phyloP scores from a whole-genome alignment of 2,329 filamentous ascomycete genomes.

The Lojkania enalia region DNA sequence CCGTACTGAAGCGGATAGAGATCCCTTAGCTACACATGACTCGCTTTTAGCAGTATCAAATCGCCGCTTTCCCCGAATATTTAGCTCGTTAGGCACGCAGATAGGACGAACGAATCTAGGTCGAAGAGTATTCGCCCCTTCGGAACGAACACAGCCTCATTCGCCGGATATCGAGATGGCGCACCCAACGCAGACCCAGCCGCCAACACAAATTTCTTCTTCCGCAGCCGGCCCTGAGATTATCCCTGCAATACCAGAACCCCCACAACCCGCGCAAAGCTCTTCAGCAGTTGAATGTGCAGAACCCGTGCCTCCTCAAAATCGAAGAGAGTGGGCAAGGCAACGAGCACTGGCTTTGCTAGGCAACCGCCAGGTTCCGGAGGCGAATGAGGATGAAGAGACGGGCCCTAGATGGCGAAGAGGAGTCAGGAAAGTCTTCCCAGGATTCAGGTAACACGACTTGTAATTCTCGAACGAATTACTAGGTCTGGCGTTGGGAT shows the following conservation, averaged over 20 bases:
- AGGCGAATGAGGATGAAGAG: slow-evolving; percentile 29
- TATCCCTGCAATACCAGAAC: neutral
- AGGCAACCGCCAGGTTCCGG: slow-evolving; percentile 33
- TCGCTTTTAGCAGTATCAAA: too few relatives aligned
- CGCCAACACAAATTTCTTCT: neutral
- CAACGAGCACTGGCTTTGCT: slow-evolving; percentile 51
- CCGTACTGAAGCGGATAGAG: slow-evolving; percentile 32
- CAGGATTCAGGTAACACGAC: slow-evolving; percentile 33
- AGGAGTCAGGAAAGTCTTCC: slow-evolving; percentile 38
- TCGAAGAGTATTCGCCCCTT: slow-evolving; percentile 38
- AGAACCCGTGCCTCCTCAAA: slow-evolving; percentile 21
- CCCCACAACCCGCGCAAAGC: neutral
- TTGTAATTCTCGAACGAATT: neutral
- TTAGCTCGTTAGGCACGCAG: slow-evolving; percentile 30
- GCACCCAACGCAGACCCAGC: neutral
- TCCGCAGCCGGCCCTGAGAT: neutral
- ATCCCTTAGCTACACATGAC: slow-evolving; percentile 3
- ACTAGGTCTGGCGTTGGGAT: too few relatives aligned
- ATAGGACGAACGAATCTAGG: slow-evolving; percentile 27
- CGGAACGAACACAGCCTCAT: slow-evolving; percentile 22
- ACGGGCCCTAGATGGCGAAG: slow-evolving; percentile 30
- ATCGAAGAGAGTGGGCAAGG: slow-evolving; percentile 51
- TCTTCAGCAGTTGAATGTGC: slow-evolving; percentile 14
- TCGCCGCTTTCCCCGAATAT: slow-evolving; percentile 11
- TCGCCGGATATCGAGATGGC: slow-evolving; percentile 40